Evolutionary conservation across 2,329 filamentous ascomycete genomes (phyloP), one percentile per base, ranked within the genome.

Genomic region (Sclerotinia nivalis): DNA sequence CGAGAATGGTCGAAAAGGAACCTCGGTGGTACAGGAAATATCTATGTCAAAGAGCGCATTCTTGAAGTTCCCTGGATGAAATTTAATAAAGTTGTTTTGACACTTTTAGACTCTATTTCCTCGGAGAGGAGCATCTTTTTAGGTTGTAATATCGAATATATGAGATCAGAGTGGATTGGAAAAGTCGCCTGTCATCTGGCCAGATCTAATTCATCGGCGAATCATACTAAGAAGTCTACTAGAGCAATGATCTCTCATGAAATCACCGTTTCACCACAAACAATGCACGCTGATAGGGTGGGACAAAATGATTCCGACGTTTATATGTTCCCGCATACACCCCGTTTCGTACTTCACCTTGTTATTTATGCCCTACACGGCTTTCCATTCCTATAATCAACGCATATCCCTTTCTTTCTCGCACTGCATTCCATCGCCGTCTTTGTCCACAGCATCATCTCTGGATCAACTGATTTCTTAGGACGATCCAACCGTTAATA

Each of bases 11-110:
- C 81, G 69, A 78, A 76, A 25, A 37, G 73, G 80, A 5, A 77
- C 80, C 0, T 83, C 81, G 81, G 78, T 83, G 1, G 77, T 83
- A 0, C 81, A 83, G 70, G 82, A 83, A 70, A 78, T 83, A 13
- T 77, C 79, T 0, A 74, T 81, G 25, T 80, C 81, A 0, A 72
- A 70, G 37, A 71, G 72, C 4, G 79, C 79, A 7, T 28, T 54
- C 18, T 25, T 31, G n/a, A n/a, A 54, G 25, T 31, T 2, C 13
- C 10, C 25, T 28, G 10, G 10, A 31, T 31, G 50, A 54, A 28
- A 54, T 54, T 54, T 18, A 4, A 15, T 28, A 12, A 15, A 54
- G 28, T 54, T 54, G 22, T 28, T 4, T 54, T 28, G 2, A 52
- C 13, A 52, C 13, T 22, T 52, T n/a, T 52, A 52, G 8, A 25